phyloP scores from a whole-genome alignment of 805 yeast species.

The Saturnispora hagleri region DNA sequence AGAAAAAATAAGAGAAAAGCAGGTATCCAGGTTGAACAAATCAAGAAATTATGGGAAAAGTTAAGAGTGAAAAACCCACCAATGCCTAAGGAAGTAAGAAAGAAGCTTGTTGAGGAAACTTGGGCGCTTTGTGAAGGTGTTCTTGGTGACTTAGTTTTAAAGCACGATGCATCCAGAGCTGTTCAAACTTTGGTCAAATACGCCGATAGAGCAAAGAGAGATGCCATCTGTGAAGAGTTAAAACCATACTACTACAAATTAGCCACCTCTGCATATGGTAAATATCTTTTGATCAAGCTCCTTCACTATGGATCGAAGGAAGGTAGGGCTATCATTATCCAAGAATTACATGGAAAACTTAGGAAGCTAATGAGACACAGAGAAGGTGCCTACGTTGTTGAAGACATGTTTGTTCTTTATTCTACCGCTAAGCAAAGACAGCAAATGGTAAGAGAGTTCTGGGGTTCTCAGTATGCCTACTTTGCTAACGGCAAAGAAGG shows the following conservation, averaged over 20 bases:
- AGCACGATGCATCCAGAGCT: conserved; percentile 94
- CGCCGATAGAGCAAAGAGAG: conserved; percentile 72
- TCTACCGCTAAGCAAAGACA: conserved; percentile 75
- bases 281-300: conserved; percentile 78
- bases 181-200: conserved; percentile 90
- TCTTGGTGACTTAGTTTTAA: conserved; percentile 75
- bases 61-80: conserved; percentile 80
- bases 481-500: conserved; percentile 68
- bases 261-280: conserved; percentile 91
- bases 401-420: conserved; percentile 81
- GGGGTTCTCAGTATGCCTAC: conserved; percentile 92
- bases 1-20: conserved; percentile 81
- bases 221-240: conserved; percentile 53
- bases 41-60: conserved; percentile 85
- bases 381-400: conserved; percentile 97
- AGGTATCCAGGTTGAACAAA: conserved; percentile 77
- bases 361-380: conserved; percentile 91
- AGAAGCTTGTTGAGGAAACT: conserved; percentile 69
- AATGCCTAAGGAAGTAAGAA: conserved; percentile 66
- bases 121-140: conserved; percentile 77
- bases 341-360: conserved; percentile 84
- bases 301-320: conserved; percentile 87
- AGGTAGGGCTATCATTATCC: conserved; percentile 62
- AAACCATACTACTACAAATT: conserved; percentile 70
- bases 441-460: conserved; percentile 91